A percentile compares a stretch with the other conserved stretches of the same genome.
Evolutionary conservation across 129 eudicot species (phyloP).

Genomic region (Chrysanthemum seticuspe): DNA sequence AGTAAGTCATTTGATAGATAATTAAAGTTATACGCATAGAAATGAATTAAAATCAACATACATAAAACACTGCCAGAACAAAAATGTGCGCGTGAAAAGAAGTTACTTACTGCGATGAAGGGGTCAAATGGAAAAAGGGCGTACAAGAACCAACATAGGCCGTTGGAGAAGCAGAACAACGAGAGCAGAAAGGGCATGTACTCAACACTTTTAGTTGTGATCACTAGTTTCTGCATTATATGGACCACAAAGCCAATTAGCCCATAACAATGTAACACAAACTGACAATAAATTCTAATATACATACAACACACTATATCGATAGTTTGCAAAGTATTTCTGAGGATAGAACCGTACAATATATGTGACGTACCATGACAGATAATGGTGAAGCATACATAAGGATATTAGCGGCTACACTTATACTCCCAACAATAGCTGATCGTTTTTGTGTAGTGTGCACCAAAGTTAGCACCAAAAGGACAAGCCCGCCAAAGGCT

Average conservation of each 20-base stretch:
- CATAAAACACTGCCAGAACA: not conserved
- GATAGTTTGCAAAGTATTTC: too few relatives aligned
- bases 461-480: conserved; percentile 45
- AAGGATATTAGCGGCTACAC: conserved; percentile 57
- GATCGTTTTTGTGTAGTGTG: conserved; percentile 49
- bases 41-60: too few relatives aligned
- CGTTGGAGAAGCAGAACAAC: conserved; percentile 56
- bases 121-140: conserved; percentile 62
- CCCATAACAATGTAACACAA: not conserved
- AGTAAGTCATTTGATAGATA: too few relatives aligned
- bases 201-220: conserved; percentile 70
- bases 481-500: conserved; percentile 33
- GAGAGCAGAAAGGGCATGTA: conserved; percentile 85
- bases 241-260: not conserved
- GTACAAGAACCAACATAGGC: conserved; percentile 60
- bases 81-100: conserved; percentile 1
- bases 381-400: conserved; percentile 19
- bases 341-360: too few relatives aligned
- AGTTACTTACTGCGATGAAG: conserved; percentile 48
- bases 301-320: too few relatives aligned
- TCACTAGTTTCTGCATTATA: conserved; percentile 68
- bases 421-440: conserved; percentile 54
- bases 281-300: not conserved
- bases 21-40: too few relatives aligned
- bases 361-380: conserved; percentile 51